Evolutionary conservation across 306 rosid species (phyloP), one percentile per base, ranked within the genome.

Genomic region (Trifolium dubium): DNA sequence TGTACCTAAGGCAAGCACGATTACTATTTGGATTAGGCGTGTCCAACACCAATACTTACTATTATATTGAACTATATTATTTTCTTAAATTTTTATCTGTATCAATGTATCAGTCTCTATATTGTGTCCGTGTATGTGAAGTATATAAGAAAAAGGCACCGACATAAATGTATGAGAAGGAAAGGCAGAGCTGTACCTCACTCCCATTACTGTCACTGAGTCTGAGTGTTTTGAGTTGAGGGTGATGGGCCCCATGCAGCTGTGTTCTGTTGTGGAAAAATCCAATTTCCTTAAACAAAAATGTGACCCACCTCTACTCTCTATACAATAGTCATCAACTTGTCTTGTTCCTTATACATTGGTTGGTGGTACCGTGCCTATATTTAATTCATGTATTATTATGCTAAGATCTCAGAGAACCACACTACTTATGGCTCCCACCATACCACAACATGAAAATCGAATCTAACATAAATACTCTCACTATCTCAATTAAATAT

Each of bases 121-220:
- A 1, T 23, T 23, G 23, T 23, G 23, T 23, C 23, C n/a, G n/a
- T n/a, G n/a, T n/a, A n/a, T n/a, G n/a, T n/a, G n/a, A n/a, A n/a
- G n/a, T n/a, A n/a, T n/a, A n/a, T n/a, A n/a, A n/a, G 23, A 23
- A 23, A 23, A 23, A 23, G 9, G 4, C 37, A 53, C 74, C 74
- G 74, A 70, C 74, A 70, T 53, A 10, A 37, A 8, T 29, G n/a
- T 18, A 59, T 46, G 72, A 2, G 71, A 28, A 32, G 55, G 35
- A 54, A 54, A 11, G 59, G 23, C 14, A 67, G 41, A 69, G 74
- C 64, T 70, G 74, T 35, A 70, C 64, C 64, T 51, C 74, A 69
- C 66, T 69, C 19, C 29, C 41, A 67, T 67, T 56, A 65, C 12
- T 68, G 13, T 9, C 12, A n/a, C 0, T 17, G 28, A 53, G 28